Evolutionary conservation across 495 filamentous ascomycete genomes (phyloP).

Genomic region (Aspergillus bertholletiae): DNA sequence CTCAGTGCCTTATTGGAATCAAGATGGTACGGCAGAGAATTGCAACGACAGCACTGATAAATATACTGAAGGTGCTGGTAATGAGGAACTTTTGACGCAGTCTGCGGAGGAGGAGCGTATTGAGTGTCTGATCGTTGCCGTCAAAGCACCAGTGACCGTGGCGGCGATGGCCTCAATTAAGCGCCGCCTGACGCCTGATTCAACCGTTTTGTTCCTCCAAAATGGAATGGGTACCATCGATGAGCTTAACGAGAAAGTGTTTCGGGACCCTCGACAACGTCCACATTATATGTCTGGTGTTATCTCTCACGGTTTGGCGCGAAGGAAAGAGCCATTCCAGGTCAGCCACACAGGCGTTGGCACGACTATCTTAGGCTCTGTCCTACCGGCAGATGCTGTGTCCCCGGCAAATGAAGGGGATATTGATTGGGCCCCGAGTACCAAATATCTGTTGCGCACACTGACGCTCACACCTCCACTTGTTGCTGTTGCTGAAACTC

Average conservation of each 20-base stretch:
- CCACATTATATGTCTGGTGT: constrained; percentile 77
- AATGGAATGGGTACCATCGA: constrained; percentile 82
- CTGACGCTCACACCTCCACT: constrained; percentile 48
- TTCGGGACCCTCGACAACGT: constrained; percentile 56
- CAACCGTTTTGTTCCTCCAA: constrained; percentile 77
- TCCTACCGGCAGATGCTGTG: constrained; percentile 28
- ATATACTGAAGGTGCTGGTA: constrained; percentile 4
- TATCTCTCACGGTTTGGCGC: constrained; percentile 60
- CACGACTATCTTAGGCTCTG: constrained; percentile 56
- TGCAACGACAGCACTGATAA: constrained; percentile 4
- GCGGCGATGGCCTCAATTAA: constrained; percentile 53
- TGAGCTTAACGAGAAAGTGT: constrained; percentile 63
- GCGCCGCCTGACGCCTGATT: constrained; percentile 64
- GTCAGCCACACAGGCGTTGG: constrained; percentile 62
- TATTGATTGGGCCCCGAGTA: constrained; percentile 36
- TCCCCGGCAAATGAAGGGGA: constrained; percentile 14
- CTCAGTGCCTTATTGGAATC: constrained; percentile 26
- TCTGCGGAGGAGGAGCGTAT: constrained; percentile 49
- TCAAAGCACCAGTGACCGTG: constrained; percentile 55
- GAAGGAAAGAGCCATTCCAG: constrained; percentile 51
- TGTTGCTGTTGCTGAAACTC: constrained; percentile 42
- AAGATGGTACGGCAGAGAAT: constrained; percentile 17
- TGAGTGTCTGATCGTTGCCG: constrained; percentile 71
- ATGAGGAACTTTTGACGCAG: constrained; percentile 11
- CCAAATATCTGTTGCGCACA: constrained; percentile 47